A percentile compares a stretch with the other conserved stretches of the same genome.
Conservation (phyloP, 169 alveolate species). For the Babesia divergens region DNA sequence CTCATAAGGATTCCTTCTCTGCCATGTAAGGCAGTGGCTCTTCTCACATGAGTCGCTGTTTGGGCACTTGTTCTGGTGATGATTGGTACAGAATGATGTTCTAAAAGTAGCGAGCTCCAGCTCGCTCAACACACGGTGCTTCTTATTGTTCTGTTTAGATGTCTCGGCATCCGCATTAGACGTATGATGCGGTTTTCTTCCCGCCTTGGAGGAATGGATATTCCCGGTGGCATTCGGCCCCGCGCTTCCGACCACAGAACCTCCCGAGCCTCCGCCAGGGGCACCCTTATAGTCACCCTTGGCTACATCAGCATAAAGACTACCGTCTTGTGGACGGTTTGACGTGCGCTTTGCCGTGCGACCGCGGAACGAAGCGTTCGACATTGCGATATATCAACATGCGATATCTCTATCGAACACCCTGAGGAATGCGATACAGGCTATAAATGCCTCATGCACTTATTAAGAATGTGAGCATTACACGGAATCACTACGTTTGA, state of each 20-base stretch:
- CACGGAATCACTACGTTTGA: neutral
- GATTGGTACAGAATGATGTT: conserved; percentile 80
- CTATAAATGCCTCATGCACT: neutral
- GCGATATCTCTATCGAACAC: conserved; percentile 4
- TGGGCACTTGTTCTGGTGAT: conserved; percentile 75
- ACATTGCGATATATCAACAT: conserved; percentile 33
- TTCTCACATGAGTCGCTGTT: conserved; percentile 83
- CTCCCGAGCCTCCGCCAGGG: neutral
- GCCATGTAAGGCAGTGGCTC: conserved; percentile 87
- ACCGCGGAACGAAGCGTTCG: conserved; percentile 26
- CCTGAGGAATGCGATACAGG: neutral
- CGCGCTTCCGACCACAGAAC: neutral
- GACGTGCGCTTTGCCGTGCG: conserved; percentile 23
- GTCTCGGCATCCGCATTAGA: neutral
- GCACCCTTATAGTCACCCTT: conserved; percentile 13
- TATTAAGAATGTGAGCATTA: neutral
- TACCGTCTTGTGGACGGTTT: conserved; percentile 16
- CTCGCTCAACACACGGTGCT: conserved; percentile 55
- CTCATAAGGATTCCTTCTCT: conserved; percentile 79
- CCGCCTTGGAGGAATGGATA: neutral
- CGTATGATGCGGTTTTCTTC: neutral
- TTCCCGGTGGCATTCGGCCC: neutral
- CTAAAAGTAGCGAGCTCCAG: conserved; percentile 78
- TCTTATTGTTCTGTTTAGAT: neutral
- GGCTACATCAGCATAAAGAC: conserved; percentile 33